A percentile compares a stretch with the other conserved stretches of the same genome.
Evolutionary conservation across 2,329 filamentous ascomycete species (phyloP).

Genomic region (Penicillium hordei): DNA sequence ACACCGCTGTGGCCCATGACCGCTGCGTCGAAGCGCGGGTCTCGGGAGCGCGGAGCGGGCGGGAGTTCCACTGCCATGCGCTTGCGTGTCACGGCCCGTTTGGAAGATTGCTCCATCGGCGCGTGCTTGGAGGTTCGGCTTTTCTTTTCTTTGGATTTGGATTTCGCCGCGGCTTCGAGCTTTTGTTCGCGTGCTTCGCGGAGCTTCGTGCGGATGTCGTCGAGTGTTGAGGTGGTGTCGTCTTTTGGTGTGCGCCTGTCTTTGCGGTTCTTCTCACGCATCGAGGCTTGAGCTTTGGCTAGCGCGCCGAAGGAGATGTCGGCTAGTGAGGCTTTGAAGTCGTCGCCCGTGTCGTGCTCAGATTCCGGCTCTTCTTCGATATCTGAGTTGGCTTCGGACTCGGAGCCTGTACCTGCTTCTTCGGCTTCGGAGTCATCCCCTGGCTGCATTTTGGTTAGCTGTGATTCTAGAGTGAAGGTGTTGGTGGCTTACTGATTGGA

Average conservation of each 20-base stretch:
- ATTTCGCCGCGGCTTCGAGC: background rate
- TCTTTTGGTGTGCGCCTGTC: conserved; percentile 18
- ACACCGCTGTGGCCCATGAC: conserved; percentile 39
- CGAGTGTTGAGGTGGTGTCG: conserved; percentile 28
- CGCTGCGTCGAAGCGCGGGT: conserved; percentile 83
- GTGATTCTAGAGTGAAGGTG: background rate
- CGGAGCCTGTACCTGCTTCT: conserved; percentile 29
- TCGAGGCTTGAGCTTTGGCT: conserved; percentile 75
- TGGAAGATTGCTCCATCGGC: conserved; percentile 77
- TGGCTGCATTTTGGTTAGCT: background rate
- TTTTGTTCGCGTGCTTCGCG: conserved; percentile 43
- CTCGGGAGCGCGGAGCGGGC: conserved; percentile 64
- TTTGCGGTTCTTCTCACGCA: conserved; percentile 48
- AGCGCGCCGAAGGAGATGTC: conserved; percentile 85
- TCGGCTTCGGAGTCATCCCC: conserved; percentile 7
- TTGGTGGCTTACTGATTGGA: conserved; percentile 18
- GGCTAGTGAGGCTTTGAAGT: conserved; percentile 47
- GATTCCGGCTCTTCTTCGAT: conserved; percentile 25
- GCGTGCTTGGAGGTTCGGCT: conserved; percentile 78
- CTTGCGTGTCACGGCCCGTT: conserved; percentile 76
- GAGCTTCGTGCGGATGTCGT: conserved; percentile 42
- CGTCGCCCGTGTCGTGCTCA: conserved; percentile 34
- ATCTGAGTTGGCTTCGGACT: conserved; percentile 41
- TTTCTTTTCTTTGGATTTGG: conserved; percentile 35
- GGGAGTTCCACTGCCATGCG: conserved; percentile 66